Percentiles rank a stretch among this genome's conserved stretches.
These are phyloP conservation scores for Fusarium sp. DNA, from an alignment of 2,329 filamentous ascomycete genomes.

Conservation along the genomic window DNA sequence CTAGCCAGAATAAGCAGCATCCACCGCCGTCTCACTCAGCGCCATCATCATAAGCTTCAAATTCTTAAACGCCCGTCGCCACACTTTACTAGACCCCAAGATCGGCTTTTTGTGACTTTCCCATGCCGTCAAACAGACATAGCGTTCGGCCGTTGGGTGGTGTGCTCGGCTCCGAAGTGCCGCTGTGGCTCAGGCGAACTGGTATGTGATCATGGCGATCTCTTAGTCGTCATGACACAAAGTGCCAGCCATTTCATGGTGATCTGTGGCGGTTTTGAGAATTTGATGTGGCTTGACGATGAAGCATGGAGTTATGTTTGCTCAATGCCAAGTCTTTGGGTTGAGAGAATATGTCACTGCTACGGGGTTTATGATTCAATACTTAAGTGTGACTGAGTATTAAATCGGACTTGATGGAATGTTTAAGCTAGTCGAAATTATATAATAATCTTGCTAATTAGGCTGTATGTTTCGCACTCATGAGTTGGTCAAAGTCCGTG, in stretches of 20 bases:
- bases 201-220: conserved; percentile 1
- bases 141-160: conserved; percentile 1
- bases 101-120: conserved; percentile 12
- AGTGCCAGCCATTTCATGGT: neutral
- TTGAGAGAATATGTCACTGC: neutral
- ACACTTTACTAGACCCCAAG: neutral
- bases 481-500: too few species aligned
- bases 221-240: neutral
- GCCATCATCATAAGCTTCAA: neutral
- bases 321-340: neutral
- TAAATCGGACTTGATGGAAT: neutral
- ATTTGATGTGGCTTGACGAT: neutral
- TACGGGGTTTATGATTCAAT: neutral
- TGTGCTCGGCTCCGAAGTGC: conserved; percentile 29
- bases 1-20: neutral
- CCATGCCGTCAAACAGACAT: conserved; percentile 10
- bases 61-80: neutral
- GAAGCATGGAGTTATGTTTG: neutral
- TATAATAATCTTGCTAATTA: too few species aligned
- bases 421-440: neutral
- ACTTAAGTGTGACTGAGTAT: neutral
- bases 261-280: neutral
- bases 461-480: neutral
- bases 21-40: neutral
- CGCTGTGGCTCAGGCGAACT: neutral